Base-by-base conservation (phyloP, 768 basidiomycete genomes). In the Lentinula lateritia region DNA sequence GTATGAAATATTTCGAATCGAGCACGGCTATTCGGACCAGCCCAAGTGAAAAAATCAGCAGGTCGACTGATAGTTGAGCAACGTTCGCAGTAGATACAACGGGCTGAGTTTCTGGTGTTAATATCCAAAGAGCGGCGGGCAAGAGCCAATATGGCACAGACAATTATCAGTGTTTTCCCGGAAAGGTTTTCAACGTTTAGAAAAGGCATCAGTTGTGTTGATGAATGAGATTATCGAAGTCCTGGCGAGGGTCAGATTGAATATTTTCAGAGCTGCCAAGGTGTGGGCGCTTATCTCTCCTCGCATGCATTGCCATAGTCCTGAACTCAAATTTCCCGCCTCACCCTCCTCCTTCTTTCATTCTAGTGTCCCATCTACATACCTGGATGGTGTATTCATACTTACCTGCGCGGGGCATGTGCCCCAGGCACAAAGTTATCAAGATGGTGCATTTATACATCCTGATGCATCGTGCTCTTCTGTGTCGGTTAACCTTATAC, bases 31-130 rank as follows among this genome's bases (percentile, higher is more conserved):
- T 73, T 50, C 81, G 77, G 56, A 75, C 71, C 20, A 94, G 78
- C 35, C 77, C 77, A 52, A 91, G 76, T 1, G 88, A 86, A 5
- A 87, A 72, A 63, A 92, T 86, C 63, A 94, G 74, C 16, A 94
- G 74, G 72, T 94, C 92, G 9, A 76, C 84, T 0, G 90, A 83
- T 12, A 94, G 78, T 68, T 94, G 92, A n/a, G 85, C 79, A 46
- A 93, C 81, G 74, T 93, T 93, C 52, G 89, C 92, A 10, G 84
- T 83, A 5, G 92, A 92, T 10, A 93, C 89, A 48, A 92, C 69
- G 38, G 92, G 91, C 83, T 84, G 64, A 53, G 62, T 48, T 56
- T 42, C 23, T 35, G 35, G 5, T 12, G 46, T 50, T 52, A 58
- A 64, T 66, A 61, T 66, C 62, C 41, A 39, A 16, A 60, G 41